Conservation (phyloP, 169 alveolate genomes). For the Plasmodium coatneyi region DNA sequence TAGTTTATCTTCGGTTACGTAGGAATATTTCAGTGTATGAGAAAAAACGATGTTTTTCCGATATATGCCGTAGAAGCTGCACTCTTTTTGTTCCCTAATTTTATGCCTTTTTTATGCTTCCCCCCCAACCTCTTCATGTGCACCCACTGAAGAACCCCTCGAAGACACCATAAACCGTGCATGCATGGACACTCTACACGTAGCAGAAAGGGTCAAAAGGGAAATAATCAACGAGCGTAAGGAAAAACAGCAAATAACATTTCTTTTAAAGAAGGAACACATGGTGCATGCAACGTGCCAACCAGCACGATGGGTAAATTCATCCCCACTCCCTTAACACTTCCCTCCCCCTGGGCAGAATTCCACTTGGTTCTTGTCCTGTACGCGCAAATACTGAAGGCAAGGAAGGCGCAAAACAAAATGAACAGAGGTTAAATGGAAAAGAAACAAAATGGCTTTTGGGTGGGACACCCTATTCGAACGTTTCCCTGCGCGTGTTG, state of each 20-base stretch:
- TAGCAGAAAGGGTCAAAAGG: slow-evolving; percentile 36
- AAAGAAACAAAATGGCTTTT: background rate
- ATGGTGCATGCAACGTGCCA: background rate
- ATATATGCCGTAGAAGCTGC: background rate
- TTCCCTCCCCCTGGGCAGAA: background rate
- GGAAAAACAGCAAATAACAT: background rate
- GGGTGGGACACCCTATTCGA: background rate
- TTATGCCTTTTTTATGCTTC: background rate
- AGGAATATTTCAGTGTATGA: background rate
- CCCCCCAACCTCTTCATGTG: background rate
- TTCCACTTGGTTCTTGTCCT: slow-evolving; percentile 13
- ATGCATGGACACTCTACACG: slow-evolving; percentile 1
- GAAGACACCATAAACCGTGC: background rate
- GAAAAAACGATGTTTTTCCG: background rate
- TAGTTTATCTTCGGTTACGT: background rate
- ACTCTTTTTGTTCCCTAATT: background rate
- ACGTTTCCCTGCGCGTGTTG: background rate
- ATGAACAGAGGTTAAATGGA: background rate
- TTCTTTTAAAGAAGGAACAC: background rate
- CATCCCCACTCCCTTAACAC: background rate
- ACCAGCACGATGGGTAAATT: background rate
- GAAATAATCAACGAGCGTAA: slow-evolving; percentile 47
- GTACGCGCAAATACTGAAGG: slow-evolving; percentile 30
- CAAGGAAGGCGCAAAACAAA: background rate
- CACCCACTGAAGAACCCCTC: slow-evolving; percentile 13